A percentile compares a stretch with the other conserved stretches of the same genome.
phyloP scores from a whole-genome alignment of 345 rosid species.

The Sonneratia alba region DNA sequence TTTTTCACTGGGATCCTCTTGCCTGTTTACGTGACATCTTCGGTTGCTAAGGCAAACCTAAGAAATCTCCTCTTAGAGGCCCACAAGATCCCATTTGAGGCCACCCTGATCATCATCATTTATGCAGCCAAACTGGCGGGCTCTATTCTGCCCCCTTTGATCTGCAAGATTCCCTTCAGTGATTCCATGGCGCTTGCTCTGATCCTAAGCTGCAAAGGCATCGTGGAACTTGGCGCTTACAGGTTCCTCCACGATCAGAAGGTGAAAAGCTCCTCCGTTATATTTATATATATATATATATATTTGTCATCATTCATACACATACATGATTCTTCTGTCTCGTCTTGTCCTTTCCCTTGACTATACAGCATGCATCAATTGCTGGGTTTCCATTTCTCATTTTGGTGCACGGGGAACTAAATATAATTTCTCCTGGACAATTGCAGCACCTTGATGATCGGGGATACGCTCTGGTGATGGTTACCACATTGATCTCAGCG shows the following conservation, averaged over 20 bases:
- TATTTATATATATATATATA: no score
- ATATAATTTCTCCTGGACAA: no score
- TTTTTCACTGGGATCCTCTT: slow-evolving; percentile 18
- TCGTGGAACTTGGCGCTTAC: slow-evolving; percentile 12
- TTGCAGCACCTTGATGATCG: neutral
- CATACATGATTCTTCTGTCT: no score
- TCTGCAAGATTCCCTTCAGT: slow-evolving; percentile 9
- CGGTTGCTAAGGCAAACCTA: slow-evolving; percentile 3
- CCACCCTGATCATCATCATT: neutral
- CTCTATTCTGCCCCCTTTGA: slow-evolving; percentile 6
- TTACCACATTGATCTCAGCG: slow-evolving; percentile 9
- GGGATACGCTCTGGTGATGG: neutral
- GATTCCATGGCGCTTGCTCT: slow-evolving; percentile 9
- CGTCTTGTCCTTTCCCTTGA: no score
- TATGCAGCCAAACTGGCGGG: neutral
- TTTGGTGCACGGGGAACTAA: no score
- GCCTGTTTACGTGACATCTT: slow-evolving; percentile 24
- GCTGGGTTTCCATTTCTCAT: no score
- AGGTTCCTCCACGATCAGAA: slow-evolving; percentile 1
- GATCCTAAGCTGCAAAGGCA: slow-evolving; percentile 11
- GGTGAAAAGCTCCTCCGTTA: neutral
- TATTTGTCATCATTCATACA: no score
- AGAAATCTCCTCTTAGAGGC: neutral
- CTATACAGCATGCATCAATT: no score
- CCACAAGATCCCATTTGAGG: neutral